A percentile compares a stretch with the other conserved stretches of the same genome.
Conservation (phyloP, 768 basidiomycete species). For the Tricholoma hemisulphureum region DNA sequence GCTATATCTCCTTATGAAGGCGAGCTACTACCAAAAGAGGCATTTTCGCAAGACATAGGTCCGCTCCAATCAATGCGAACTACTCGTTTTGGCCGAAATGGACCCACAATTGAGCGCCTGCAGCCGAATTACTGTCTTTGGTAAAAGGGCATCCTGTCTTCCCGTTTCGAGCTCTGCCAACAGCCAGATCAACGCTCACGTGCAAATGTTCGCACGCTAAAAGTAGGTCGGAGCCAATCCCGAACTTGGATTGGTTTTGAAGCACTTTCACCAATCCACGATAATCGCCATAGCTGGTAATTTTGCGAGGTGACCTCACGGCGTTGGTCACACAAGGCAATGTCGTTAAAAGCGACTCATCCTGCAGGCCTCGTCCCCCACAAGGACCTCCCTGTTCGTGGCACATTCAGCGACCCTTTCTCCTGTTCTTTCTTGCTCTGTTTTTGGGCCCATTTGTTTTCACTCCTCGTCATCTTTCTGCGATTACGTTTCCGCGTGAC, state of each 20-base stretch:
- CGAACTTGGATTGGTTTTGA: slow-evolving; percentile 19
- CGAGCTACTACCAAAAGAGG: slow-evolving; percentile 1
- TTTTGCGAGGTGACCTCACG: slow-evolving; percentile 18
- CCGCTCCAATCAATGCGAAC: slow-evolving; percentile 21
- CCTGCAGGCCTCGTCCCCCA: slow-evolving; percentile 7
- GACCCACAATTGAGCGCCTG: slow-evolving; percentile 4
- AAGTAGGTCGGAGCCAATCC: slow-evolving; percentile 31
- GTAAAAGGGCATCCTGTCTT: slow-evolving; percentile 6
- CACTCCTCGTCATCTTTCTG: slow-evolving; percentile 5
- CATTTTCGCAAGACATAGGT: slow-evolving; percentile 18
- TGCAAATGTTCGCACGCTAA: slow-evolving; percentile 21
- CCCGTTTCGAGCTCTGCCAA: slow-evolving; percentile 14
- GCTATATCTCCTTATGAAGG: neutral
- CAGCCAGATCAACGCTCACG: neutral
- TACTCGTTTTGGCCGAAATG: slow-evolving; percentile 8
- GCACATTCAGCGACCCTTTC: neutral
- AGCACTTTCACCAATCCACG: slow-evolving; percentile 18
- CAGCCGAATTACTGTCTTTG: slow-evolving; percentile 11
- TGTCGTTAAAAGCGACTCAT: slow-evolving; percentile 18
- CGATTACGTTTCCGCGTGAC: slow-evolving; percentile 17
- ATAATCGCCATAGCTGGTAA: slow-evolving; percentile 16
- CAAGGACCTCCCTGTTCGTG: slow-evolving; percentile 12
- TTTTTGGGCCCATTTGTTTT: neutral
- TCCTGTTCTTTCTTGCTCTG: neutral
- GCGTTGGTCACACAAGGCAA: slow-evolving; percentile 10